Evolutionary conservation across 306 rosid genomes (phyloP).

Genomic region (Sechiopsis laciniata): DNA sequence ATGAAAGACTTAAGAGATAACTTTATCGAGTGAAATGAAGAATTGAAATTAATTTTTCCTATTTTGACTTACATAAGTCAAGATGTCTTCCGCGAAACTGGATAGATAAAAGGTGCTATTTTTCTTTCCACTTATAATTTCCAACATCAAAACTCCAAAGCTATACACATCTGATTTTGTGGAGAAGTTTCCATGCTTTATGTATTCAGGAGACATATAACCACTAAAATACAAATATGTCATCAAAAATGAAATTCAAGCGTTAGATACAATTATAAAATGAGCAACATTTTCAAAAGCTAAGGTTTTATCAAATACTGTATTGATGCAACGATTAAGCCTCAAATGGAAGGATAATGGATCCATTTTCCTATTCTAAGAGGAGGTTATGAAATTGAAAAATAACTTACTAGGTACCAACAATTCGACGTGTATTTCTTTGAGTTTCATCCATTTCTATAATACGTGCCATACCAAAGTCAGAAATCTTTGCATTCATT

Average conservation of each 20-base stretch:
- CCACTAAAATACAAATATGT: not conserved
- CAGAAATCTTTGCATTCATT: slow-evolving; percentile 40
- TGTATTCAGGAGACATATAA: slow-evolving; percentile 26
- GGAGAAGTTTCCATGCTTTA: slow-evolving; percentile 19
- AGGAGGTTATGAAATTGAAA: not conserved
- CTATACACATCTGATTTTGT: slow-evolving; percentile 26
- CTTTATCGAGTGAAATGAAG: not conserved
- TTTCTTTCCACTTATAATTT: slow-evolving; percentile 26
- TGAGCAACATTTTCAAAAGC: no score
- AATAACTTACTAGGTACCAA: slow-evolving; percentile 30
- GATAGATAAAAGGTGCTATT: slow-evolving; percentile 15
- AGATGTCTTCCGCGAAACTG: not conserved
- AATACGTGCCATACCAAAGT: slow-evolving; percentile 44
- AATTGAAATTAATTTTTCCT: not conserved
- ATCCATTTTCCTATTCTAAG: not conserved
- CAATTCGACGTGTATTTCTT: slow-evolving; percentile 36
- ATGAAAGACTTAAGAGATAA: no score
- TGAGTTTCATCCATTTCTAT: slow-evolving; percentile 32
- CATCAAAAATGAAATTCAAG: no score
- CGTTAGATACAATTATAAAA: no score
- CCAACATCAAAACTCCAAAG: slow-evolving; percentile 26
- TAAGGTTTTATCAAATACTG: no score
- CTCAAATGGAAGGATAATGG: no score
- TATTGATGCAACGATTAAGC: no score
- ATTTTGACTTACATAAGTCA: slow-evolving; percentile 20